Evolutionary conservation across 192 early-diverging fungal species (phyloP).

Genomic region (Fimicolochytrium jonesii): DNA sequence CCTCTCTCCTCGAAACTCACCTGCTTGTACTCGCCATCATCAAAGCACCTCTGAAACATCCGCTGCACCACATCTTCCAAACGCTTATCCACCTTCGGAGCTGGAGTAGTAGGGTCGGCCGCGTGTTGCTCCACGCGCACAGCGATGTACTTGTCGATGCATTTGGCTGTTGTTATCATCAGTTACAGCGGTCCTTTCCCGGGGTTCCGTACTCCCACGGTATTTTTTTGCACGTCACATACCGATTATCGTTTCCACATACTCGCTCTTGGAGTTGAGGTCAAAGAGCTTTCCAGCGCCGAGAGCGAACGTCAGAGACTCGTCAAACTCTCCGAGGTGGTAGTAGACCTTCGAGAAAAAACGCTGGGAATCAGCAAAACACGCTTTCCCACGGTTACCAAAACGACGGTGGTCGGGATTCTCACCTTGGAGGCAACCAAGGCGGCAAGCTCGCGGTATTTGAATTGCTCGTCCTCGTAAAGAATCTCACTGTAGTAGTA

Average conservation of each 20-base stretch:
- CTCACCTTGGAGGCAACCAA: constrained; percentile 92
- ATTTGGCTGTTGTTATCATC: too few relatives aligned
- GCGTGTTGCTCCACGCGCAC: constrained; percentile 52
- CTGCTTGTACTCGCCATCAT: constrained; percentile 80
- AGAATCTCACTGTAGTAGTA: constrained; percentile 77
- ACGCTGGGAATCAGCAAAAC: not conserved
- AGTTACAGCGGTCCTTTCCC: too few relatives aligned
- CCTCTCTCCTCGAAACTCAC: too few relatives aligned
- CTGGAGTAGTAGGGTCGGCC: constrained; percentile 23
- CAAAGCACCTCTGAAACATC: constrained; percentile 92
- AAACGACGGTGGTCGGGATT: not conserved
- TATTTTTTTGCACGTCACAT: too few relatives aligned
- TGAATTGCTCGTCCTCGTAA: constrained; percentile 86
- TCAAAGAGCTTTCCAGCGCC: constrained; percentile 91
- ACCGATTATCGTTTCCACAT: constrained; percentile 93
- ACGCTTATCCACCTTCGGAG: constrained; percentile 71
- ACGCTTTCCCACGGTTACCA: not conserved
- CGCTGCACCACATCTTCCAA: constrained; percentile 88
- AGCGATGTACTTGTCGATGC: constrained; percentile 93
- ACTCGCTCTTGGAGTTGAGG: constrained; percentile 69
- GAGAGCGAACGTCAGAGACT: constrained; percentile 92
- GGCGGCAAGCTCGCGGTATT: constrained; percentile 83
- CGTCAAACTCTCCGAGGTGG: constrained; percentile 92
- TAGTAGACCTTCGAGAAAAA: constrained; percentile 91
- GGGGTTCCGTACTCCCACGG: too few relatives aligned